Evolutionary conservation across 2,329 filamentous ascomycete species (phyloP).

Genomic region (Fusarium subglutinans): DNA sequence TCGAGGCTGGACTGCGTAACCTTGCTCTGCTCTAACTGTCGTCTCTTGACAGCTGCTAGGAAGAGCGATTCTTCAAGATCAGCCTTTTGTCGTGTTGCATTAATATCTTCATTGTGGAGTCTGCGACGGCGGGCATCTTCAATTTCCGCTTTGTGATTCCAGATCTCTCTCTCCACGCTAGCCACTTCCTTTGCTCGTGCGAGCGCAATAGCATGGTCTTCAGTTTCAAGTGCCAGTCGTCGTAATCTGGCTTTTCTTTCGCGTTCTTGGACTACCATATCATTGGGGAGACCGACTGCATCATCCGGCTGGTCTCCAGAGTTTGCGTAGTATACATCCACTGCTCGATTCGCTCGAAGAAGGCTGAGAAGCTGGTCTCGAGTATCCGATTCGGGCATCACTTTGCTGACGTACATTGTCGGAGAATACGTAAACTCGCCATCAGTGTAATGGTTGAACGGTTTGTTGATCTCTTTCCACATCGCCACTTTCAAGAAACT

Average conservation of each 20-base stretch:
- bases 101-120: slow-evolving; percentile 57
- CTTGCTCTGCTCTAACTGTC: slow-evolving; percentile 57
- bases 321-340: slow-evolving; percentile 64
- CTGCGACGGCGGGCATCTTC: slow-evolving; percentile 61
- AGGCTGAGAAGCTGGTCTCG: slow-evolving; percentile 57
- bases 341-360: slow-evolving; percentile 61
- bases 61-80: slow-evolving; percentile 57
- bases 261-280: slow-evolving; percentile 60
- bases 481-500: slow-evolving; percentile 70
- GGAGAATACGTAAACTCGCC: slow-evolving; percentile 69
- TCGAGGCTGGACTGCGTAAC: slow-evolving; percentile 57
- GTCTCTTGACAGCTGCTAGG: slow-evolving; percentile 45
- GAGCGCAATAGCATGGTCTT: slow-evolving; percentile 60
- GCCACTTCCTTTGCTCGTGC: slow-evolving; percentile 62
- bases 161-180: slow-evolving; percentile 60
- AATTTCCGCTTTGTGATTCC: slow-evolving; percentile 58
- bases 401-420: slow-evolving; percentile 67
- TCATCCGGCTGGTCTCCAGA: slow-evolving; percentile 63
- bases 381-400: slow-evolving; percentile 53
- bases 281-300: slow-evolving; percentile 61
- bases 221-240: slow-evolving; percentile 56
- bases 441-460: slow-evolving; percentile 64
- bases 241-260: slow-evolving; percentile 58
- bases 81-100: slow-evolving; percentile 55
- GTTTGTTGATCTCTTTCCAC: slow-evolving; percentile 71